Percentiles rank a stretch among this genome's conserved stretches.
Evolutionary conservation across 257 asterid species (phyloP).

Genomic region (Striga asiatica): DNA sequence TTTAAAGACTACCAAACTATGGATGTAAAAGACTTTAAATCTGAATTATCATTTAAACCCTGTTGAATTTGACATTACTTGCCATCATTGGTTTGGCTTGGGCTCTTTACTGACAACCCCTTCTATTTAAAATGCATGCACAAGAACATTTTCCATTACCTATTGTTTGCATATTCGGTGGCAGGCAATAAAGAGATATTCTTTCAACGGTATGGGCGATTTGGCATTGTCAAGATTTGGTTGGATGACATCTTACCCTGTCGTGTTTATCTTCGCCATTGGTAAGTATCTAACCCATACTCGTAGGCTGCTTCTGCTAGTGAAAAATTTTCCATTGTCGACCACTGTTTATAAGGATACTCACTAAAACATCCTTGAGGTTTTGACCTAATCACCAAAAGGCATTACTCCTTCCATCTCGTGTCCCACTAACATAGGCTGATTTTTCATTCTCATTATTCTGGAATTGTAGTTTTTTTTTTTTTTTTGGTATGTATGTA

Average conservation of each 20-base stretch:
- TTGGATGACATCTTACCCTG: conserved; percentile 84
- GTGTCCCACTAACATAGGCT: no score
- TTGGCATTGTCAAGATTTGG: conserved; percentile 68
- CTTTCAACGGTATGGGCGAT: conserved; percentile 52
- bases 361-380: no score
- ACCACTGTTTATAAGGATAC: no score
- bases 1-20: not conserved
- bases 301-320: no score
- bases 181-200: conserved; percentile 57
- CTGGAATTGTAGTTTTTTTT: no score
- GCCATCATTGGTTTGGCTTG: not conserved
- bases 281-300: conserved; percentile 76
- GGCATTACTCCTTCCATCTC: no score
- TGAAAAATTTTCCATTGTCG: no score
- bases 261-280: conserved; percentile 84
- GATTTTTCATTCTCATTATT: no score
- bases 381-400: no score
- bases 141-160: conserved; percentile 10
- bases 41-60: not conserved
- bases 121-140: not conserved
- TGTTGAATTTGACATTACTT: not conserved
- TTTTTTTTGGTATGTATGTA: no score
- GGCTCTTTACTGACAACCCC: not conserved
- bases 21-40: not conserved
- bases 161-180: conserved; percentile 11